phyloP scores from a whole-genome alignment of 148 eudicot species.

The Oxyria digyna region DNA sequence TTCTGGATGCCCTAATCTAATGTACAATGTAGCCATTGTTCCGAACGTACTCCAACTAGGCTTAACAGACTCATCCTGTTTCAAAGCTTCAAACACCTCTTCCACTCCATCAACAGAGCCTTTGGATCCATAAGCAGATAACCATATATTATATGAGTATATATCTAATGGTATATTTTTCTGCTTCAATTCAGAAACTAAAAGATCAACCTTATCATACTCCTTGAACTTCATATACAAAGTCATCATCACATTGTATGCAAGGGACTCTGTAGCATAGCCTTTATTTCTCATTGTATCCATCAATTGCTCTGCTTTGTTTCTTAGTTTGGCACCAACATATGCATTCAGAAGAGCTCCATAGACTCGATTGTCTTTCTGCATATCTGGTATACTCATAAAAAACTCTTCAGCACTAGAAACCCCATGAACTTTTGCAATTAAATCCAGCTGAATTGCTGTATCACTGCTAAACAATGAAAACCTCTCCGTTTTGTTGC shows the following conservation, averaged over 20 bases:
- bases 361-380: constrained; percentile 54
- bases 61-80: constrained; percentile 26
- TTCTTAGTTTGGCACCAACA: constrained; percentile 41
- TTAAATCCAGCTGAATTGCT: constrained; percentile 77
- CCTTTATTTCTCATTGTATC: constrained; percentile 48
- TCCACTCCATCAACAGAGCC: constrained; percentile 67
- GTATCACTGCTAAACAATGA: constrained; percentile 51
- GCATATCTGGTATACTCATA: constrained; percentile 31
- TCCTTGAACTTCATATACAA: constrained; percentile 63
- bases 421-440: constrained; percentile 69
- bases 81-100: constrained; percentile 48
- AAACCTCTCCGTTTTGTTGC: constrained; percentile 45
- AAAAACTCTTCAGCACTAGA: constrained; percentile 75
- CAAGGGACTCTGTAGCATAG: constrained; percentile 37
- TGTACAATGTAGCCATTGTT: constrained; percentile 66
- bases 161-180: constrained; percentile 40
- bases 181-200: constrained; percentile 63
- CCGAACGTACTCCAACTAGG: constrained; percentile 73
- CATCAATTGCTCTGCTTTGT: constrained; percentile 61
- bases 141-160: constrained; percentile 75
- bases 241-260: constrained; percentile 84
- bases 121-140: constrained; percentile 50
- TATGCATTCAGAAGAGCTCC: constrained; percentile 86
- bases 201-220: constrained; percentile 45
- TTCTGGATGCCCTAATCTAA: constrained; percentile 33